Percentiles rank a stretch among this genome's conserved stretches.
Evolutionary conservation across 805 yeast genomes (phyloP).

Genomic region (Teunomyces aglyptinius): DNA sequence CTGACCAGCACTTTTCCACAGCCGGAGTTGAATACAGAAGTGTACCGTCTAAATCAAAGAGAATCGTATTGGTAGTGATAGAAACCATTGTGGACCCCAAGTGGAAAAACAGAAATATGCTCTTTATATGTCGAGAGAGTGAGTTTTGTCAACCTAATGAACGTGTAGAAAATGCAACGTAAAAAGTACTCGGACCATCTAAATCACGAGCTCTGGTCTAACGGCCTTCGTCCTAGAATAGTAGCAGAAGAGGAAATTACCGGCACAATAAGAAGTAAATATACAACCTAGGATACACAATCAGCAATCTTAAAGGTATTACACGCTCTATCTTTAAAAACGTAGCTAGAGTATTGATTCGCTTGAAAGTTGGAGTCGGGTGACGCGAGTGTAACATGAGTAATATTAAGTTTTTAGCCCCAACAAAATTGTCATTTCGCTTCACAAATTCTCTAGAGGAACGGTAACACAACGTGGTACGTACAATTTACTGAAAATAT

Average conservation of each 20-base stretch:
- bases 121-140: background rate
- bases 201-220: too few relatives aligned
- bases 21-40: conserved; percentile 17
- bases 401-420: conserved; percentile 18
- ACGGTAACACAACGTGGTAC: background rate
- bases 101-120: background rate
- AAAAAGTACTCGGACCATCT: conserved; percentile 3
- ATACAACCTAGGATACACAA: too few relatives aligned
- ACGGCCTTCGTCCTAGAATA: too few relatives aligned
- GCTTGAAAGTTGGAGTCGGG: conserved; percentile 20
- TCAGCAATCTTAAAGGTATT: too few relatives aligned
- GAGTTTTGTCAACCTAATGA: background rate
- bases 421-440: conserved; percentile 18
- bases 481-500: background rate
- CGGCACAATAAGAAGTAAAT: too few relatives aligned
- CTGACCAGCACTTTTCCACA: conserved; percentile 17
- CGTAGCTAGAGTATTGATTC: conserved; percentile 27
- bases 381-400: conserved; percentile 17
- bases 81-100: background rate
- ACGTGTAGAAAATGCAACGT: conserved; percentile 8
- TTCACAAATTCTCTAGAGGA: background rate
- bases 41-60: conserved; percentile 22
- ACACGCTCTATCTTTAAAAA: conserved; percentile 2
- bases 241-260: too few relatives aligned
- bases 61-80: conserved; percentile 7